phyloP scores from a whole-genome alignment of 768 basidiomycete species.

The Stropharia rugosoannulata region DNA sequence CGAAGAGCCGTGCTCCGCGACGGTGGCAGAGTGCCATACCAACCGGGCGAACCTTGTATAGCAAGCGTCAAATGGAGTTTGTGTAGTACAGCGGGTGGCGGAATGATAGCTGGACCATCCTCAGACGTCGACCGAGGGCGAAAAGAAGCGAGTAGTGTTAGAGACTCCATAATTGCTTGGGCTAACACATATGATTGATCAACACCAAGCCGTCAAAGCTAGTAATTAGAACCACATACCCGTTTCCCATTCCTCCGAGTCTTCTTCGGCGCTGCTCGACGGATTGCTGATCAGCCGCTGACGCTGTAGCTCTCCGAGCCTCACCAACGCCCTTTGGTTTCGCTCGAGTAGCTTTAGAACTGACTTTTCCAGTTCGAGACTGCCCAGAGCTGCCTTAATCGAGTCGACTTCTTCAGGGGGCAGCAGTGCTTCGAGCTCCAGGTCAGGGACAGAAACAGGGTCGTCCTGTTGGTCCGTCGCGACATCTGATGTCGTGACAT shows the following conservation, averaged over 20 bases:
- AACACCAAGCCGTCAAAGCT: constrained; percentile 7
- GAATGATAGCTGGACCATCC: constrained; percentile 50
- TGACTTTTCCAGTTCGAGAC: constrained; percentile 64
- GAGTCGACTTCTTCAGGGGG: constrained; percentile 51
- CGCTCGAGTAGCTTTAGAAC: constrained; percentile 67
- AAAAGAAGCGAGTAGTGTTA: constrained; percentile 65
- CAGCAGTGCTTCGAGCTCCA: constrained; percentile 52
- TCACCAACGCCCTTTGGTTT: constrained; percentile 61
- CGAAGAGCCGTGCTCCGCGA: constrained; percentile 59
- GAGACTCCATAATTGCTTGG: constrained; percentile 68
- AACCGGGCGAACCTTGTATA: constrained; percentile 56
- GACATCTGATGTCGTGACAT: constrained; percentile 18
- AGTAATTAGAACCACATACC: constrained; percentile 43
- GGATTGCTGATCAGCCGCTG: constrained; percentile 48
- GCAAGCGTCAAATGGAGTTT: constrained; percentile 73
- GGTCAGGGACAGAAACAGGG: constrained; percentile 29
- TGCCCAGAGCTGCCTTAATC: constrained; percentile 61
- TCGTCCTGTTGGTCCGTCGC: constrained; percentile 16
- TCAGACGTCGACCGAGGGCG: constrained; percentile 55
- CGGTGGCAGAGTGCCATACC: constrained; percentile 72
- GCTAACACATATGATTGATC: constrained; percentile 41
- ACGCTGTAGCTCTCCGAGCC: constrained; percentile 66
- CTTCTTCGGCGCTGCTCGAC: constrained; percentile 52
- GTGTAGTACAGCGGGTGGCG: constrained; percentile 63
- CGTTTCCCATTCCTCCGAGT: constrained; percentile 81